Conservation (phyloP, 225 moss, liverwort and hornwort genomes). For the Pleurozium schreberi region DNA sequence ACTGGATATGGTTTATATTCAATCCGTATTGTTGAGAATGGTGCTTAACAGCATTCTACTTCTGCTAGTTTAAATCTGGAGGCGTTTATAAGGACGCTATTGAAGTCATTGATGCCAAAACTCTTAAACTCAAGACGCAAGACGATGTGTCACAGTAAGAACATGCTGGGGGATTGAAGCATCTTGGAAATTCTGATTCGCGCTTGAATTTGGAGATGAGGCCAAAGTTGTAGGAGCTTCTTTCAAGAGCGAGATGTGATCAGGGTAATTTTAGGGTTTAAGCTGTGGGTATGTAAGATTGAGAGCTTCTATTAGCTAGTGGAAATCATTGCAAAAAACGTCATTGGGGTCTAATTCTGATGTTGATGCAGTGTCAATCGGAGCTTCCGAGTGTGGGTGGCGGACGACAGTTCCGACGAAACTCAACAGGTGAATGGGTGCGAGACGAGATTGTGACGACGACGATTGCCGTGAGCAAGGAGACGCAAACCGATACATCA, state of each 20-base stretch:
- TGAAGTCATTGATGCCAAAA: background rate
- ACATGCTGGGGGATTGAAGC: background rate
- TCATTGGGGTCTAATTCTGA: background rate
- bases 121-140: background rate
- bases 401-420: background rate
- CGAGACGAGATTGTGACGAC: background rate
- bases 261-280: background rate
- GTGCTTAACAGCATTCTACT: background rate
- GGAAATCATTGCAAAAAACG: background rate
- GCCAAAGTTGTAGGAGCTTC: background rate
- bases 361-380: background rate
- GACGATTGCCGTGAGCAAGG: background rate
- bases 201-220: background rate
- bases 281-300: background rate
- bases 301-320: background rate
- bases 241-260: background rate
- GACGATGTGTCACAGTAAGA: background rate
- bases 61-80: background rate
- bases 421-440: background rate
- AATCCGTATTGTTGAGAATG: background rate
- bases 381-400: background rate
- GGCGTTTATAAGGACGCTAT: background rate
- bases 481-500: conserved; percentile 12
- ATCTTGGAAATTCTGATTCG: background rate
- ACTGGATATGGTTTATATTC: background rate